Evolutionary conservation across 1,284 basidiomycete species (phyloP).

Genomic region (Pseudozyma thailandica): DNA sequence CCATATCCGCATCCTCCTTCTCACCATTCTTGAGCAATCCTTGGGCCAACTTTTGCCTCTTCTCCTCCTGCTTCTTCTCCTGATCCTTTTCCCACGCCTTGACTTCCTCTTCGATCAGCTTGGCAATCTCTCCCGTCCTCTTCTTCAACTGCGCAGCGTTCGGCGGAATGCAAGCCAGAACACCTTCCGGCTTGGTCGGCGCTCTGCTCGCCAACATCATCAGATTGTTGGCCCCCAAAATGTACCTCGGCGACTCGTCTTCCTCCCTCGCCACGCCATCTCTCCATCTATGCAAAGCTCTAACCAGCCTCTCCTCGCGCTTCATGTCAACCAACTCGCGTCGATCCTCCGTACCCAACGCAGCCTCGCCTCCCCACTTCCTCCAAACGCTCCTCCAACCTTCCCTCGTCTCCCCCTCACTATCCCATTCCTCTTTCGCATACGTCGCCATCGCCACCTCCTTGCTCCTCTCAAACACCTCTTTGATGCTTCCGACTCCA

Average conservation of each 20-base stretch:
- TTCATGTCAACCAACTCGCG: constrained; percentile 48
- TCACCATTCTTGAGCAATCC: constrained; percentile 8
- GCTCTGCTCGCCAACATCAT: constrained; percentile 59
- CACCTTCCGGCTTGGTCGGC: constrained; percentile 44
- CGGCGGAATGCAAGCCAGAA: constrained; percentile 44
- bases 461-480: constrained; percentile 61
- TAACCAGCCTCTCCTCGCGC: constrained; percentile 74
- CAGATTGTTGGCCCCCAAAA: constrained; percentile 49
- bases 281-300: constrained; percentile 83
- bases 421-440: constrained; percentile 66
- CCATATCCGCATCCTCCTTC: constrained; percentile 15
- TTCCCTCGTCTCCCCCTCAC: constrained; percentile 52
- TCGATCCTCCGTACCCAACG: constrained; percentile 47
- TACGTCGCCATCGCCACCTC: constrained; percentile 59
- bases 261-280: constrained; percentile 82
- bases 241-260: constrained; percentile 80
- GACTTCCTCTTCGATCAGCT: constrained; percentile 45
- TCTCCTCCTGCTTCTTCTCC: constrained; percentile 13
- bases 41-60: constrained; percentile 11
- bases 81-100: constrained; percentile 41
- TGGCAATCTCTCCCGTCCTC: constrained; percentile 50
- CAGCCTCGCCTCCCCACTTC: constrained; percentile 69
- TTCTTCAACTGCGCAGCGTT: constrained; percentile 43
- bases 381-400: constrained; percentile 64
- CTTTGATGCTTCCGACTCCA: constrained; percentile 68